Conservation (phyloP, 495 filamentous ascomycete species). For the Clavariopsis aquatica region DNA sequence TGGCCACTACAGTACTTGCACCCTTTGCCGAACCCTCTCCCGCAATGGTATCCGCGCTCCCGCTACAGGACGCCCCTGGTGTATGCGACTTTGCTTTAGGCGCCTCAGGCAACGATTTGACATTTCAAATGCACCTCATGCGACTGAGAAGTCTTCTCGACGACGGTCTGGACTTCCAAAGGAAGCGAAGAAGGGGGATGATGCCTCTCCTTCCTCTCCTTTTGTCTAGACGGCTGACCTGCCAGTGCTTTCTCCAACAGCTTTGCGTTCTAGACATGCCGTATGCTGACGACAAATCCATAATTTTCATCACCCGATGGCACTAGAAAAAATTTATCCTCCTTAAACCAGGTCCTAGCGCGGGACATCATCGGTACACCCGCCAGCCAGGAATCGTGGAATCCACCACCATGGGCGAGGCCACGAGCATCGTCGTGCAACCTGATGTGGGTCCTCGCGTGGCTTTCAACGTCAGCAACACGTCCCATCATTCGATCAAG, state of each 20-base stretch:
- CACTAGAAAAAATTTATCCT: background rate
- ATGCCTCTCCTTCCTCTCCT: no score
- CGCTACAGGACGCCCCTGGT: no score
- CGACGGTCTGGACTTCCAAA: no score
- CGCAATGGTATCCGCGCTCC: no score
- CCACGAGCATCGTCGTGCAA: background rate
- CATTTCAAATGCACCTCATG: no score
- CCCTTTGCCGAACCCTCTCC: no score
- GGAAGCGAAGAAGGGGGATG: background rate
- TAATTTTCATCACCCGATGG: background rate
- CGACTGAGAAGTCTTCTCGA: no score
- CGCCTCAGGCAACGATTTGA: no score
- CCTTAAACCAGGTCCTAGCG: background rate
- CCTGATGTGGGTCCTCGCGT: background rate
- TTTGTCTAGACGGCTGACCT: no score
- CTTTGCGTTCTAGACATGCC: background rate
- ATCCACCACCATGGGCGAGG: background rate
- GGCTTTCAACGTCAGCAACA: background rate
- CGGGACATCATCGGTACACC: background rate
- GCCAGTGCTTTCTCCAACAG: background rate
- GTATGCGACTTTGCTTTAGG: no score
- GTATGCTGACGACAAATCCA: background rate
- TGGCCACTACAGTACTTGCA: no score
- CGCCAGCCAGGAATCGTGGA: background rate
- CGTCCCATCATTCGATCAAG: background rate